Base-by-base conservation (phyloP, 352 stramenopile species). In the Phytopythium sindhum region DNA sequence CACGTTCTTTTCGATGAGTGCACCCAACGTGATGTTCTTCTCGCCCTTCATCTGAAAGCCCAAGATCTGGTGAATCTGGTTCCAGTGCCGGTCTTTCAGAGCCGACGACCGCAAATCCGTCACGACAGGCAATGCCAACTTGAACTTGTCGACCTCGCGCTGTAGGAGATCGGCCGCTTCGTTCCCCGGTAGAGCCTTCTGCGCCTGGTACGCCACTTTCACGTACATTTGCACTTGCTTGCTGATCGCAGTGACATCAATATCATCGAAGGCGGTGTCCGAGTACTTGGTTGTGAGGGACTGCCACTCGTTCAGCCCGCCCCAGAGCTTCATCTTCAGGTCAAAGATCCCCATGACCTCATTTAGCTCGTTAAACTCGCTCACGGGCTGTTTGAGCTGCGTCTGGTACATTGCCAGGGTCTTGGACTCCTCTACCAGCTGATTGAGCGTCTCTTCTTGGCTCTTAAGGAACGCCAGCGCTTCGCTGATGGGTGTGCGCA, bases 311-410 rank as follows among this genome's bases (percentile, higher is more conserved):
- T 89, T 63, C 17, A 97, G 62, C 0, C 89, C 90, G 28, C 78
- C 85, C 93, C 93, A 98, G 12, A 98, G 75, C 63, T 91, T 90
- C 65, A 90, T 90, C 64, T 98, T 98, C 33, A 98, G 75, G 15
- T 84, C 90, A 24, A 98, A 91, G 57, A 96, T 82, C 1, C 72
- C 75, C 0, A 77, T 73, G 3, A 98, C 89, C 52, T 97, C 89
- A 61, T 91, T 91, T 5, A 98, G 71, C 61, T 94, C 85, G 35
- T 82, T 92, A 33, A 96, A 97, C 24, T 98, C 92, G 55, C 92
- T 96, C 47, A 97, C 76, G 0, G 67, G 59, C 69, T 97, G 87
- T 66, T 92, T 93, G 15, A 98, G 74, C 60, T 92, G 86, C 21
- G 70, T 81, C 68, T 98, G 92, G 63, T 96, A 98, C 64, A 93